Base-by-base conservation (phyloP, 2,329 filamentous ascomycete species). In the Phialophora expanda region DNA sequence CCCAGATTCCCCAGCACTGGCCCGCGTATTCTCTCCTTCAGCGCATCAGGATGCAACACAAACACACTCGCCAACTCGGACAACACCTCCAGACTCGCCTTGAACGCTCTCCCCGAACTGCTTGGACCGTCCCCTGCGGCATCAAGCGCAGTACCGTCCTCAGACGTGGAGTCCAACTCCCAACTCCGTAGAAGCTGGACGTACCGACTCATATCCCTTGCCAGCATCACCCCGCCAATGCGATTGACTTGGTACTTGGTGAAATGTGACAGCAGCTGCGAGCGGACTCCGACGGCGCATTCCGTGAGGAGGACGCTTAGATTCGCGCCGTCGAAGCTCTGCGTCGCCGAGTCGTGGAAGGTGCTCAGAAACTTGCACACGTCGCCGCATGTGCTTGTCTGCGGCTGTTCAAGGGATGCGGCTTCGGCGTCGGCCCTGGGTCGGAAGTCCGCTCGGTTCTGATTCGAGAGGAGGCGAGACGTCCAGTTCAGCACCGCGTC, bases 31-130 rank as follows among this genome's bases (percentile, higher is more conserved):
- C 90, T 85, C 78, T 93, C 90, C 57, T 87, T 83, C 66, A 93
- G 80, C 41, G 90, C 90, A 77, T 93, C 90, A 11, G 89, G 87
- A 1, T 92, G 92, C 74, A 99, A 92, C 69, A 99, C 96, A 76
- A 99, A 99, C 61, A 99, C 80, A 75, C 93, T 97, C 11, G 93
- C 94, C 65, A 99, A 92, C 82, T 99, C 95, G 28, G 92, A 89
- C 66, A 99, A 80, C 54, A 97, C 86, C 80, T 99, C 94, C 70
- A 97, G 86, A 61, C 87, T 86, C 26, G 84, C 84, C 71, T 86
- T 85, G 56, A 88, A 83, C n/a, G 90, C 87, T 17, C 22, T 34
- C 5, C 58, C 55, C 3, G 22, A 46, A 12, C 46, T 4, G 17
- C 38, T 3, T 7, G 14, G 6, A n/a, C 38, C 38, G 3, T 44